phyloP scores from a whole-genome alignment of 805 yeast species.

The Kodamaea leandrae region DNA sequence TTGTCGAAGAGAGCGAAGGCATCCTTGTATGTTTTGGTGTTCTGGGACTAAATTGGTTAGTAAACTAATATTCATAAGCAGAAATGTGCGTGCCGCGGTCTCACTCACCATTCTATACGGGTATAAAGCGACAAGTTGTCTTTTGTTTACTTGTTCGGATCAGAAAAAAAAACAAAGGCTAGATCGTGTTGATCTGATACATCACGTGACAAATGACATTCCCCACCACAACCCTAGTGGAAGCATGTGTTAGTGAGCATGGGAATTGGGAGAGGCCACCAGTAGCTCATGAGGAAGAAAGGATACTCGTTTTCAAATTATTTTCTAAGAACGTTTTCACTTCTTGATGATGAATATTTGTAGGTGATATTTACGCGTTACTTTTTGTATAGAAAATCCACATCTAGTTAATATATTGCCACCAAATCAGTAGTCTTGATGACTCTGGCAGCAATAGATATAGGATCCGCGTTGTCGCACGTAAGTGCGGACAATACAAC shows the following conservation, averaged over 20 bases:
- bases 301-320: no score
- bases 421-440: not conserved
- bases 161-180: not conserved
- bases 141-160: slow-evolving; percentile 1
- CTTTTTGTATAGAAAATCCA: no score
- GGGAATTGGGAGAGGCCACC: no score
- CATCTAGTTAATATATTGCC: not conserved
- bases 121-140: slow-evolving; percentile 1
- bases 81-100: not conserved
- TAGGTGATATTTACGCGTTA: no score
- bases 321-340: no score
- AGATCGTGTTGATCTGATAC: slow-evolving; percentile 3
- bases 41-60: slow-evolving; percentile 32
- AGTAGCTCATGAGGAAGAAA: no score
- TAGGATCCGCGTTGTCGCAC: slow-evolving; percentile 4
- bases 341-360: no score
- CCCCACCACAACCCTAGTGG: no score
- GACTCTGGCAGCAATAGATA: slow-evolving; percentile 5
- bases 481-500: not conserved
- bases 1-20: slow-evolving; percentile 96
- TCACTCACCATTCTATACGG: slow-evolving; percentile 7
- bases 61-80: not conserved
- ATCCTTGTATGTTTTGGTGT: slow-evolving; percentile 65
- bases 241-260: no score
- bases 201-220: slow-evolving; percentile 1